Evolutionary conservation across 2,329 filamentous ascomycete genomes (phyloP), one percentile per base, ranked within the genome.

Genomic region (Falciphora oryzae): DNA sequence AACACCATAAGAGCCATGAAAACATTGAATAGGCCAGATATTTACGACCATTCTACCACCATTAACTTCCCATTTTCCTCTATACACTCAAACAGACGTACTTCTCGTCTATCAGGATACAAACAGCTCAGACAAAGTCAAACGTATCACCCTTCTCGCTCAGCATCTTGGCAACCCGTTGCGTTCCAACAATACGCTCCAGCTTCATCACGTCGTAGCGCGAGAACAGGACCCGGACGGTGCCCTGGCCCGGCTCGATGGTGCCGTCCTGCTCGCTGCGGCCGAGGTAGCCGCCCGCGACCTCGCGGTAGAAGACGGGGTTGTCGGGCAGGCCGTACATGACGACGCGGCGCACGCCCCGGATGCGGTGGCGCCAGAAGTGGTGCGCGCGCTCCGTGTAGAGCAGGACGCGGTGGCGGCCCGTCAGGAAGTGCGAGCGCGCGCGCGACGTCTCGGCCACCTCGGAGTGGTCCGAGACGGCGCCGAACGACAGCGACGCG

Each of bases 311-410:
- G 71, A 95, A 94, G 27, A 85, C 74, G 31, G 91, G 90, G 73
- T 97, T 97, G 71, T 98, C 94, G 0, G 95, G 95, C 38, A 97
- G 76, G 1, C 89, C 90, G 74, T 98, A 71, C 81, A 97, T 89
- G 63, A 97, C 83, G n/a, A 98, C 85, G 57, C 88, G 83, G 75
- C 88, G 89, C 18, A 95, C 92, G 28, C 95, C 95, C 50, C 87
- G 85, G 64, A 99, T 83, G 69, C 86, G 85, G 73, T 95, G 93
- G n/a, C 95, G 85, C 62, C 92, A 87, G 81, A 98, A 98, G 76
- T 99, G 95, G 77, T 99, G 95, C n/a, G 93, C 91, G 66, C 95
- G 88, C 75, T 96, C 94, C 2, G 93, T 96, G 78, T 98, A 99
- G 22, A 99, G 80, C 56, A 99, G 78, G 25, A 98, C 84, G 27